Base-by-base conservation (phyloP, 2,329 filamentous ascomycete genomes). In the Fusarium sambucinum region DNA sequence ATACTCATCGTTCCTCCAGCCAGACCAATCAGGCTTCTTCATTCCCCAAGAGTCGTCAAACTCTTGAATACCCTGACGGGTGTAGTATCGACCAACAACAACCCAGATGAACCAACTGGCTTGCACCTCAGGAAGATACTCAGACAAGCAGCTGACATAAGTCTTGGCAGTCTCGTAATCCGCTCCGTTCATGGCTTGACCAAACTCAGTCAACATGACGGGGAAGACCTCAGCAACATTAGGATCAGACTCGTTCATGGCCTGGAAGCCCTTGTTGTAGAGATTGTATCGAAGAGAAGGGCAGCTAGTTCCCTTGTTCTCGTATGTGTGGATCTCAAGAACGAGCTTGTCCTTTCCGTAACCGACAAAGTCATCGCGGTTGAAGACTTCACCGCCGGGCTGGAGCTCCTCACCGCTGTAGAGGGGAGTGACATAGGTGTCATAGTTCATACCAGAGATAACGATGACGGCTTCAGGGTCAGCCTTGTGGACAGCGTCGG, bases 261-360 rank as follows among this genome's bases (percentile, higher is more conserved):
- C 85, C 65, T 83, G 79, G 78, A 87, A 89, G 0, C 86, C 87
- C 59, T 82, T 80, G 53, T 78, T 79, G 74, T 83, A 81, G 8
- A 89, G 76, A 19, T 82, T 82, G 50, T 77, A 74, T 63, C 80
- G 76, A 14, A 88, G 79, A 11, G 77, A 77, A 11, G 74, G 73
- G 74, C 87, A 89, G 70, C 78, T 82, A 0, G 75, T 80, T 5
- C 82, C 81, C n/a, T 75, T 72, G 67, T 81, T 86, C 62, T 86
- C 79, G 75, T 89, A 89, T 77, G 87, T 88, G 80, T 89, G 87
- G 12, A 89, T 78, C 74, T 89, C 87, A 4, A 89, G 80, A 10
- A 87, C 86, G 0, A 89, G 79, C 77, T 89, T 89, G 70, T 87
- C 76, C 2, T 68, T 50, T 2, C 77, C 76, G 73, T 84, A 86